Base-by-base conservation (phyloP, 23 red algal genomes). In the Cyanidioschyzon merolae region DNA sequence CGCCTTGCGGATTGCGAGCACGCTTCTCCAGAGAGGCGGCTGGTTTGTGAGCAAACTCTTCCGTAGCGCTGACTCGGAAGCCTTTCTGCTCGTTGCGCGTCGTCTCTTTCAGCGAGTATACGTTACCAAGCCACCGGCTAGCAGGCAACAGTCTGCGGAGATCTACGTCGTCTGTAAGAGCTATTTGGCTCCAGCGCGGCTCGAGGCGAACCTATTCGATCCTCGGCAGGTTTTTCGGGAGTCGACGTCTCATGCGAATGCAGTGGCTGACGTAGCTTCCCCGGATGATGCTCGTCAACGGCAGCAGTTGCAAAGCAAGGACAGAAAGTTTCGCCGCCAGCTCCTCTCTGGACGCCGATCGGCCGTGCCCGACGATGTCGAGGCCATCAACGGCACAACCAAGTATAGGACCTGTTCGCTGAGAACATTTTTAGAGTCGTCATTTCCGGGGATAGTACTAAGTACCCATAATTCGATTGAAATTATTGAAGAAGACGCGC, bases 31-130 rank as follows among this genome's bases (percentile, higher is more conserved):
- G 12, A 71, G 75, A 34, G 82, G 86, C 18, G 92, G 92, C 7
- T 82, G 58, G 38, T 96, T 96, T 83, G 88, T 96, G 50, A 89
- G 87, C 27, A 96, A 96, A 76, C 87, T 96, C 26, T 96, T 96
- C 76, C 83, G 92, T 30, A 82, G 75, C 30, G 86, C 78, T 76
- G 92, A 96, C 79, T 96, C 90, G 58, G 88, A 90, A 67, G 78
- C 84, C 25, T 77, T 96, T 0, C 38, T 96, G 37, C 86, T 83
- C 68, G 92, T 96, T 25, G 77, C 90, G 88, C 87, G 90, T 77
- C 83, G 88, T 59, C 76, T 96, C 2, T 96, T 96, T 67, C 41
- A 76, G 37, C 45, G 79, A 37, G 92, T 96, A 29, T 63, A 83
- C 58, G 87, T 87, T 34, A 96, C 92, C 24, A 96, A 96, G 59